Base-by-base conservation (phyloP, 106 monocot species). In the Hemerocallis citrina region DNA sequence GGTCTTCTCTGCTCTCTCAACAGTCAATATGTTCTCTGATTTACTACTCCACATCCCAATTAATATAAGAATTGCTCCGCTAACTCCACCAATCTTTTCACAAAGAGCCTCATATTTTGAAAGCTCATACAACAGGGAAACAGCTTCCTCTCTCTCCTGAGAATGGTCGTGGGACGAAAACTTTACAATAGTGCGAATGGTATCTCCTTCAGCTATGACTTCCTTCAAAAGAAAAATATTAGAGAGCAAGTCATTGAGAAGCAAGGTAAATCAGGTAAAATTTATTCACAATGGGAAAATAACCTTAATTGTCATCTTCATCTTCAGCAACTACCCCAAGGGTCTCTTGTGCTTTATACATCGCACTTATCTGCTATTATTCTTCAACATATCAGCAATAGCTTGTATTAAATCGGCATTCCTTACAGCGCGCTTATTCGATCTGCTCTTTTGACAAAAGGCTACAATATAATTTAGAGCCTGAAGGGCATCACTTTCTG, bases 1-100 rank as follows among this genome's bases (percentile, higher is more conserved):
- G 39, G 78, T 91, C 62, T 77, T 78, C 57, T 84, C 86, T 64
- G 90, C 90, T 77, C 38, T 84, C 60, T 87, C 83, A 65, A 90
- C 68, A 33, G 74, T 74, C 46, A 69, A 75, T 11, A 72, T 21
- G 33, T 91, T 80, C 70, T 87, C 86, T 31, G 90, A 86, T 20
- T 86, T 81, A 66, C 86, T 96, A 62, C 95, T 87, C 21, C 81
- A 62, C 76, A 87, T 70, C 34, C 90, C 90, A 43, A 96, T 77
- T 44, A 96, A 56, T 56, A 87, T 73, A 66, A 96, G 86, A 69
- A 96, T 91, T 42, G 87, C 77, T 43, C 95, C 95, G 69, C 23
- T 64, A 43, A 87, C 87, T 35, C 50, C 79, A 61, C 90, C 90
- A 62, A 96, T 91, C 72, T 79, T 96, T 68, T 96, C 95, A 42